phyloP scores from a whole-genome alignment of 2,329 filamentous ascomycete genomes.

The Acephala macrosclerotiorum region DNA sequence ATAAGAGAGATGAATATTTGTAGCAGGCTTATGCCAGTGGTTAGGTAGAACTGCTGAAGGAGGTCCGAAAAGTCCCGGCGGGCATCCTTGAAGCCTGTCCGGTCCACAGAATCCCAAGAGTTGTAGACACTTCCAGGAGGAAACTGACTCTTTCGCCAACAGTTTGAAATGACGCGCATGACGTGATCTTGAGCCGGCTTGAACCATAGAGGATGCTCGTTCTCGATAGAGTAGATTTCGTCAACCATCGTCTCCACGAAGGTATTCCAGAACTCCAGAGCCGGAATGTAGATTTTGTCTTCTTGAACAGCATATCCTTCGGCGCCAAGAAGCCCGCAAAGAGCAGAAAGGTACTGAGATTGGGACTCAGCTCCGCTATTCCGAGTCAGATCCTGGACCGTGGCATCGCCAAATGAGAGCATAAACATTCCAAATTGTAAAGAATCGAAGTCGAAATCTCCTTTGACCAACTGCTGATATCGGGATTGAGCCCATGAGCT shows the following conservation, averaged over 20 bases:
- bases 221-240: slow-evolving; percentile 59
- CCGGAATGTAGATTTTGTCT: slow-evolving; percentile 75
- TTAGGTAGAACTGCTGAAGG: slow-evolving; percentile 73
- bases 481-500: slow-evolving; percentile 64
- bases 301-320: slow-evolving; percentile 74
- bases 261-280: slow-evolving; percentile 82
- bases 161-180: slow-evolving; percentile 69
- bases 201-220: slow-evolving; percentile 60
- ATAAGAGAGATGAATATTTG: slow-evolving; percentile 63
- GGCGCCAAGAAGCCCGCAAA: slow-evolving; percentile 71
- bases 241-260: slow-evolving; percentile 75
- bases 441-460: slow-evolving; percentile 69
- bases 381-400: slow-evolving; percentile 65
- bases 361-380: slow-evolving; percentile 53
- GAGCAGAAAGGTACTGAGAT: slow-evolving; percentile 60
- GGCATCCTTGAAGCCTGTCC: slow-evolving; percentile 73
- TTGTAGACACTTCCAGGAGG: slow-evolving; percentile 59
- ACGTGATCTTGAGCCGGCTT: slow-evolving; percentile 64
- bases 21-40: slow-evolving; percentile 63
- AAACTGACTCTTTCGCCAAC: slow-evolving; percentile 74
- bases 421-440: slow-evolving; percentile 72
- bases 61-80: slow-evolving; percentile 83
- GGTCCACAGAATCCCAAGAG: slow-evolving; percentile 75
- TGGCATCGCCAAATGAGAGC: slow-evolving; percentile 73
- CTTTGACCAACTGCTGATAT: slow-evolving; percentile 62